Percentiles rank a stretch among this genome's conserved stretches.
phyloP scores from a whole-genome alignment of 2,329 filamentous ascomycete genomes.

The Colletotrichum karsti region DNA sequence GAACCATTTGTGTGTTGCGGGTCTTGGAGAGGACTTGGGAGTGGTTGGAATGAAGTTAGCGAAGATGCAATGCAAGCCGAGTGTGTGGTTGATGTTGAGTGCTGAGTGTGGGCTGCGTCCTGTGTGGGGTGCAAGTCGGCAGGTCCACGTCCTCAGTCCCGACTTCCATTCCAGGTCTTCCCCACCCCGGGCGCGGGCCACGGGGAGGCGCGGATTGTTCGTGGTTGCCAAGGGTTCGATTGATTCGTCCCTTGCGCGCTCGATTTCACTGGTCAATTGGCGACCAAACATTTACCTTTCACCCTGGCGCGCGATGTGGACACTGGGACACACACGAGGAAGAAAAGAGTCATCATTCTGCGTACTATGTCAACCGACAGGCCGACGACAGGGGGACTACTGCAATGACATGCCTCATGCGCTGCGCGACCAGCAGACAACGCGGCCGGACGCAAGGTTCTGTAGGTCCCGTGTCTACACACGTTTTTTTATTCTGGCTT shows the following conservation, averaged over 20 bases:
- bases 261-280: constrained; percentile 24
- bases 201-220: too few species aligned
- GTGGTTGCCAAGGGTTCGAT: too few species aligned
- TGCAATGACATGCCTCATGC: constrained; percentile 19
- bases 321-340: background rate
- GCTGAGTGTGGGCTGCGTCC: too few species aligned
- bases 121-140: too few species aligned
- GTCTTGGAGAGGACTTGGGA: background rate
- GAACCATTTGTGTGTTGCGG: background rate
- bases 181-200: too few species aligned
- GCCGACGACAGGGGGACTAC: background rate
- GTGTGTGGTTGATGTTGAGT: too few species aligned
- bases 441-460: background rate
- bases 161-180: too few species aligned
- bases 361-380: background rate
- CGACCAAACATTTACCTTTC: background rate
- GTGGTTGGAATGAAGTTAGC: background rate
- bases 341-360: constrained; percentile 20
- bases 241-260: constrained; percentile 5
- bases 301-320: too few species aligned
- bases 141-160: too few species aligned
- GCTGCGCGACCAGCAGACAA: background rate
- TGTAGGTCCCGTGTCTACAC: background rate
- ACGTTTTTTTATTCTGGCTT: background rate
- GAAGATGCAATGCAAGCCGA: too few species aligned